Conservation (phyloP, 345 rosid species). For the Carallia brachiata region DNA sequence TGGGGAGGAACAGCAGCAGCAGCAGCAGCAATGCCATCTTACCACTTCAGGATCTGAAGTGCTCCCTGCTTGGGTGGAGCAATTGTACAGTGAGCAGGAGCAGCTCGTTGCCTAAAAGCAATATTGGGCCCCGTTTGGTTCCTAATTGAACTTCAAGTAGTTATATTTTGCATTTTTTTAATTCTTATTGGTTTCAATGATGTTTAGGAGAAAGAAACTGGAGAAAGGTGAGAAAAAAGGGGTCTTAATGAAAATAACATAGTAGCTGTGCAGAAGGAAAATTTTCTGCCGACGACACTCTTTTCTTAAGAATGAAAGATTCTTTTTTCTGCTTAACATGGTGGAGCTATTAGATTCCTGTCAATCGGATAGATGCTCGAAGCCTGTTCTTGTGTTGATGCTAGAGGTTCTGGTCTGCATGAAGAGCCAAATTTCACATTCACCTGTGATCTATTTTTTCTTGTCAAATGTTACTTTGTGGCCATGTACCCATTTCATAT, state of each 20-base stretch:
- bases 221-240: constrained; percentile 8
- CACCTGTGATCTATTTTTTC: not conserved
- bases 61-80: constrained; percentile 75
- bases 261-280: constrained; percentile 24
- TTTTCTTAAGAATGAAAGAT: not conserved
- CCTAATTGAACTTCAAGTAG: constrained; percentile 38
- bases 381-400: constrained; percentile 10
- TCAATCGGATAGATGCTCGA: constrained; percentile 7
- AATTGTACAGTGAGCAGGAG: constrained; percentile 71
- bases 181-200: constrained; percentile 28
- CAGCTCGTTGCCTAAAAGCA: constrained; percentile 63
- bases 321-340: constrained; percentile 7
- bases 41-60: constrained; percentile 34
- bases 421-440: constrained; percentile 1
- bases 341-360: not conserved
- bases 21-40: constrained; percentile 41
- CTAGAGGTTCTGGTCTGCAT: not conserved
- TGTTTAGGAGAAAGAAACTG: constrained; percentile 16
- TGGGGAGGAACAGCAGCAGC: constrained; percentile 32
- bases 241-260: not conserved
- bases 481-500: constrained; percentile 16
- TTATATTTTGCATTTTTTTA: constrained; percentile 32
- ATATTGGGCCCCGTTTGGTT: constrained; percentile 14
- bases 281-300: constrained; percentile 18
- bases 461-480: constrained; percentile 7